Evolutionary conservation across 768 basidiomycete species (phyloP).

Genomic region (Macrolepiota fuliginosa): DNA sequence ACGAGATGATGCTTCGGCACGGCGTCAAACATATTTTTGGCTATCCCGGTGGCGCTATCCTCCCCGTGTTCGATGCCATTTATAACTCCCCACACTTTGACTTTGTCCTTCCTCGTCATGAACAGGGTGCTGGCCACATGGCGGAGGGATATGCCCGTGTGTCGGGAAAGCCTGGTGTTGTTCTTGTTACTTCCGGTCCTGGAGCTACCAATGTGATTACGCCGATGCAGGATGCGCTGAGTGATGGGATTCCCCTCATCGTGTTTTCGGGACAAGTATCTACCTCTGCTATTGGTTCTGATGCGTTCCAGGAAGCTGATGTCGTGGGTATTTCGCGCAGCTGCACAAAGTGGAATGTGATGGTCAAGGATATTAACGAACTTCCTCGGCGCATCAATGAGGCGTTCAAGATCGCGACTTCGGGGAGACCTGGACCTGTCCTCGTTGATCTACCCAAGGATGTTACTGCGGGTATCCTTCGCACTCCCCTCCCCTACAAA

Average conservation of each 20-base stretch:
- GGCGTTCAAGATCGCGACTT: slow-evolving; percentile 98
- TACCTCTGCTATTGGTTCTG: slow-evolving; percentile 97
- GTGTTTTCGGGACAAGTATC: slow-evolving; percentile 99
- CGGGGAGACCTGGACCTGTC: slow-evolving; percentile 95
- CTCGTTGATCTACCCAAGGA: slow-evolving; percentile 98
- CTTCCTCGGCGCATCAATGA: slow-evolving; percentile 96
- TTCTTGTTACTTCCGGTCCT: slow-evolving; percentile 96
- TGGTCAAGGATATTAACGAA: slow-evolving; percentile 97
- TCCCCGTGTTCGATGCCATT: slow-evolving; percentile 99
- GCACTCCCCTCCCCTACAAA: slow-evolving; percentile 80
- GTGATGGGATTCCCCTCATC: slow-evolving; percentile 90
- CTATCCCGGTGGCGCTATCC: slow-evolving; percentile 96
- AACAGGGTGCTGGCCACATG: slow-evolving; percentile 99
- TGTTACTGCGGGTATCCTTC: slow-evolving; percentile 89
- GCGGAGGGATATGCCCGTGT: slow-evolving; percentile 97
- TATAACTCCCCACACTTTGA: slow-evolving; percentile 94
- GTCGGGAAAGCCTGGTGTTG: slow-evolving; percentile 94
- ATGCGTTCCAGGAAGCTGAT: slow-evolving; percentile 99
- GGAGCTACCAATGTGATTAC: slow-evolving; percentile 98
- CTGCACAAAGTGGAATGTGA: slow-evolving; percentile 99
- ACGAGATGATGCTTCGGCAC: slow-evolving; percentile 99
- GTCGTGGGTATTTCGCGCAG: slow-evolving; percentile 92
- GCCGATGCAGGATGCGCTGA: slow-evolving; percentile 95
- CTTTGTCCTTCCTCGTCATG: slow-evolving; percentile 93
- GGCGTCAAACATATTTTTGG: slow-evolving; percentile 96